Evolutionary conservation across 2,329 filamentous ascomycete genomes (phyloP).

Genomic region (Colletotrichum endophyticum): DNA sequence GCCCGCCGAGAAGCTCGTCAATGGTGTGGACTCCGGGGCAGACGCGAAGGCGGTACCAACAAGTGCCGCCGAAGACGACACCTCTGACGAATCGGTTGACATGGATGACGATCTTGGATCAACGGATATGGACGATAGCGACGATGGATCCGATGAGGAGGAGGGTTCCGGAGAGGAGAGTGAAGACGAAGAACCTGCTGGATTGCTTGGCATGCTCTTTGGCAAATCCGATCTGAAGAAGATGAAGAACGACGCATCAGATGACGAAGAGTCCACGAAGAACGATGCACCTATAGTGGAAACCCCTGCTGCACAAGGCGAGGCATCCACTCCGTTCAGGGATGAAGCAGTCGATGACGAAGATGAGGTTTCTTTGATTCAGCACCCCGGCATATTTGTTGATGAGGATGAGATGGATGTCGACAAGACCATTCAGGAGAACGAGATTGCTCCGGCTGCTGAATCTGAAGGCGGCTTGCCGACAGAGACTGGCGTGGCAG

Average conservation of each 20-base stretch:
- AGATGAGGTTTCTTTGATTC: constrained; percentile 34
- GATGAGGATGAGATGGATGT: constrained; percentile 1
- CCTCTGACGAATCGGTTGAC: constrained; percentile 68
- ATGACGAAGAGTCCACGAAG: constrained; percentile 28
- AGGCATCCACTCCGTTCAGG: neutral
- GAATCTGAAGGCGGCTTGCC: neutral
- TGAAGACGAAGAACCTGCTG: constrained; percentile 46
- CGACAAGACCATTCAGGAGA: neutral
- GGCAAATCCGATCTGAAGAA: constrained; percentile 62
- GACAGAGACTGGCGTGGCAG: neutral
- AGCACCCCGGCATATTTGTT: constrained; percentile 29
- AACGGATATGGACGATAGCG: constrained; percentile 54
- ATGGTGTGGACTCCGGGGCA: constrained; percentile 13
- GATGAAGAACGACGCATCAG: constrained; percentile 43
- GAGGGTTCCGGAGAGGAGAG: constrained; percentile 29
- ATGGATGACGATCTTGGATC: constrained; percentile 72
- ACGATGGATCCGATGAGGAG: constrained; percentile 50
- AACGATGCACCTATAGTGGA: constrained; percentile 12
- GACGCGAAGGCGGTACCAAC: neutral
- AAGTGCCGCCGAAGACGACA: constrained; percentile 48
- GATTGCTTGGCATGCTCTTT: constrained; percentile 63
- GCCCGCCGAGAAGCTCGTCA: constrained; percentile 23
- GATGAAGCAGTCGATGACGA: constrained; percentile 35
- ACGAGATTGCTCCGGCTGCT: neutral
- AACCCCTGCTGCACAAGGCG: neutral